Percentiles rank a stretch among this genome's conserved stretches.
Evolutionary conservation across 768 basidiomycete species (phyloP).

Genomic region (Termitomyces sp.): DNA sequence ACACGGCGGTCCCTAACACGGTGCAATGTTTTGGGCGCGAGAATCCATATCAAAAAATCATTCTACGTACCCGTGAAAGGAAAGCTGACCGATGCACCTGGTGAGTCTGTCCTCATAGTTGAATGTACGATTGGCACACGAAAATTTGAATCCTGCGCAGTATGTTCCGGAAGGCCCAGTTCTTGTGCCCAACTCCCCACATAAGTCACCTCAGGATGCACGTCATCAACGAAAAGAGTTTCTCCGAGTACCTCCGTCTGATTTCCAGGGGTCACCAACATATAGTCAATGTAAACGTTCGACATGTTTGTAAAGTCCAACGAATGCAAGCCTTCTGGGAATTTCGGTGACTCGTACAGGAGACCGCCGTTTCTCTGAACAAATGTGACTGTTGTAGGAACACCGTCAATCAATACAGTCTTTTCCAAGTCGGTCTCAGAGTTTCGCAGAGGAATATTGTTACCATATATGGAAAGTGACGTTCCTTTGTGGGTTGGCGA

Average conservation of each 20-base stretch:
- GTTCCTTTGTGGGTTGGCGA: neutral
- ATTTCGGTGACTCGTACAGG: neutral
- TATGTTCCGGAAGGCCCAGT: neutral
- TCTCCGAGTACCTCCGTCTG: neutral
- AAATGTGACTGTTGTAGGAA: neutral
- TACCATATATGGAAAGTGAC: conserved; percentile 1
- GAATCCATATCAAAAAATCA: neutral
- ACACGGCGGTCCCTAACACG: neutral
- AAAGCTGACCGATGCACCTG: conserved; percentile 2
- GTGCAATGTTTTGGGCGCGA: neutral
- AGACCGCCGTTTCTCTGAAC: neutral
- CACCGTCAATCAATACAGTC: neutral
- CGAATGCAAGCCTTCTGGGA: neutral
- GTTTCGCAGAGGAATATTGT: neutral
- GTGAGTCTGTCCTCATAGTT: neutral
- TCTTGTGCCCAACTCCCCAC: neutral
- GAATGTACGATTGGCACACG: neutral
- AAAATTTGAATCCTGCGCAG: neutral
- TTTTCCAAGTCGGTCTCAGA: neutral
- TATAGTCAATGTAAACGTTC: neutral
- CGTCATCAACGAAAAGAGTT: neutral
- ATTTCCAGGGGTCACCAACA: conserved; percentile 1
- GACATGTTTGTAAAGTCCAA: neutral
- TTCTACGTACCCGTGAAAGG: neutral
- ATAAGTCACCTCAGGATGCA: neutral